A percentile compares a stretch with the other conserved stretches of the same genome.
Conservation (phyloP, 176 grass and related monocot species). For the Bolboschoenus planiculmis region DNA sequence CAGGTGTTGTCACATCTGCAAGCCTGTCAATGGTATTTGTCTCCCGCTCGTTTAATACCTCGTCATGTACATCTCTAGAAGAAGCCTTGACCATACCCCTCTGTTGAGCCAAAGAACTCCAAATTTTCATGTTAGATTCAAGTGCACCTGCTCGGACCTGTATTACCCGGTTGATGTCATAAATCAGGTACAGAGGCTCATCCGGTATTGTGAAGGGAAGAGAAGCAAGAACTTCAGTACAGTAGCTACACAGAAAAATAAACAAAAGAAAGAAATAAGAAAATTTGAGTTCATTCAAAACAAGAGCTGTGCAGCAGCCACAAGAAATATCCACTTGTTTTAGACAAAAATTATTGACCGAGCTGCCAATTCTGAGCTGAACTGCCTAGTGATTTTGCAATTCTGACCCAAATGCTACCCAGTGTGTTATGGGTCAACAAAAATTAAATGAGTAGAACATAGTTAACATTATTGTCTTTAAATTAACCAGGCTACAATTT, state of each 20-base stretch:
- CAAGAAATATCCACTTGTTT: not conserved
- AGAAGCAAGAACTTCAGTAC: constrained; percentile 83
- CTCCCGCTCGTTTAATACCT: constrained; percentile 39
- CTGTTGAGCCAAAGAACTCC: constrained; percentile 69
- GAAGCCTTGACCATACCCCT: constrained; percentile 19
- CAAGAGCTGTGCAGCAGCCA: not conserved
- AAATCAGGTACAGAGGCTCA: constrained; percentile 95
- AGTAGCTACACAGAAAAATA: constrained; percentile 65
- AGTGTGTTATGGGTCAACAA: not conserved
- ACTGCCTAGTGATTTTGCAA: not conserved
- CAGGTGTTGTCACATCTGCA: constrained; percentile 26
- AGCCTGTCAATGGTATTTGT: constrained; percentile 13
- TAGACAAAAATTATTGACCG: not conserved
- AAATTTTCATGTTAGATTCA: constrained; percentile 84
- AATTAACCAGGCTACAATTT: not conserved
- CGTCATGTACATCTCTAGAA: constrained; percentile 20
- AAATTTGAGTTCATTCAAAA: not conserved
- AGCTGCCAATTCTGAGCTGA: not conserved
- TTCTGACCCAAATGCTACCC: not conserved
- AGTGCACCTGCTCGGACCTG: constrained; percentile 78
- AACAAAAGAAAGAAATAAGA: not conserved
- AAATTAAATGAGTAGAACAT: not conserved
- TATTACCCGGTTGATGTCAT: constrained; percentile 97
- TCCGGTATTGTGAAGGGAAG: constrained; percentile 84
- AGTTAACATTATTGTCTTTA: not conserved